A percentile compares a stretch with the other conserved stretches of the same genome.
Evolutionary conservation across 768 basidiomycete species (phyloP).

Genomic region (Cystobasidiopsis lactophilus): DNA sequence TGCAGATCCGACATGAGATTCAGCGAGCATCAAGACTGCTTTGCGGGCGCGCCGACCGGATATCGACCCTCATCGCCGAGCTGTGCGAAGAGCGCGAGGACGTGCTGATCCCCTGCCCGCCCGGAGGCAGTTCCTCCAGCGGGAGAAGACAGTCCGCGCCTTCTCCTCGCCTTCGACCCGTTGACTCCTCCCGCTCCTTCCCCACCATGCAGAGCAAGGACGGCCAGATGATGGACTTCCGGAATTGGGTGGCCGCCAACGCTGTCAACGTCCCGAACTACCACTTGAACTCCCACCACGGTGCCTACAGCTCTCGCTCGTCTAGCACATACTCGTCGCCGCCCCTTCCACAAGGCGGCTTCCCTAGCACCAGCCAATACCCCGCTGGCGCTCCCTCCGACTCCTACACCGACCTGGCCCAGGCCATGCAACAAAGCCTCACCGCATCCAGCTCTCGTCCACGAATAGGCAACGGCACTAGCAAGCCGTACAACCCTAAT

Average conservation of each 20-base stretch:
- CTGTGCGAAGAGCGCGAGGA: conserved; percentile 71
- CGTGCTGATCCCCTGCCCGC: conserved; percentile 22
- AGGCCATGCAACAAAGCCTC: too few relatives aligned
- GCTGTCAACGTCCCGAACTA: neutral
- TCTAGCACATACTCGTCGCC: neutral
- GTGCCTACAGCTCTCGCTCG: neutral
- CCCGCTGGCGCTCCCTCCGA: neutral
- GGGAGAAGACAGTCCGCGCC: conserved; percentile 10
- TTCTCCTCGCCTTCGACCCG: conserved; percentile 3
- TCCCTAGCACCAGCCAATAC: too few relatives aligned
- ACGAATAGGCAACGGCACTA: too few relatives aligned
- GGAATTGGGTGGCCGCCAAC: conserved; percentile 8
- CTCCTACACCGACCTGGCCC: neutral
- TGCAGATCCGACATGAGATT: conserved; percentile 88
- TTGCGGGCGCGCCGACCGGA: conserved; percentile 52
- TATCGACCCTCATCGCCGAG: conserved; percentile 53
- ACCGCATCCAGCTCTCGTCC: too few relatives aligned
- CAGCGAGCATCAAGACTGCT: conserved; percentile 85
- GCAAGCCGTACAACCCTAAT: too few relatives aligned
- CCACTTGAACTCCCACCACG: too few relatives aligned
- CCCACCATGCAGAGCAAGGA: neutral
- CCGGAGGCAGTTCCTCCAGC: conserved; percentile 2
- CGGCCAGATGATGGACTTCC: conserved; percentile 8
- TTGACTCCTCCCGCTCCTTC: neutral
- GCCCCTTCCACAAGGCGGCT: too few relatives aligned